phyloP scores from a whole-genome alignment of 176 grass and related monocot species.

The Eleusine coracana region DNA sequence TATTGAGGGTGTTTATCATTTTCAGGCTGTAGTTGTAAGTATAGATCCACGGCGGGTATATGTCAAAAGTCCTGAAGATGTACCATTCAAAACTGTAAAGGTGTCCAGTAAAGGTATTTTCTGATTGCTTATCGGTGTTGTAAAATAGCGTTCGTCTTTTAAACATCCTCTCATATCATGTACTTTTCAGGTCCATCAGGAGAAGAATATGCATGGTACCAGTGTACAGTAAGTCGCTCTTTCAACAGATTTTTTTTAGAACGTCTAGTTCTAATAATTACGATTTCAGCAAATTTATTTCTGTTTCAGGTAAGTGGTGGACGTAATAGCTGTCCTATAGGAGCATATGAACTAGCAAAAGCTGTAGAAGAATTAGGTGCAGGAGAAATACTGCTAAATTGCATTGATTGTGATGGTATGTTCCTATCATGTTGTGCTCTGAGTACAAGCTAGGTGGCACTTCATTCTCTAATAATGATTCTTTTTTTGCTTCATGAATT shows the following conservation, averaged over 20 bases:
- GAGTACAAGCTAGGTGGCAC: not conserved
- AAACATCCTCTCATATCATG: constrained; percentile 31
- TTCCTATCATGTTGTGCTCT: constrained; percentile 24
- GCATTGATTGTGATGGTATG: constrained; percentile 98
- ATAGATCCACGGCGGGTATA: constrained; percentile 92
- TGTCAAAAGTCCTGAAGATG: constrained; percentile 78
- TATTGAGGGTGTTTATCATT: constrained; percentile 34
- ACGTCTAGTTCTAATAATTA: not conserved
- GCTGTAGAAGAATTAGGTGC: constrained; percentile 91
- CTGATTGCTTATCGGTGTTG: constrained; percentile 21
- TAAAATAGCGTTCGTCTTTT: constrained; percentile 26
- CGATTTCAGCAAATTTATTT: constrained; percentile 4
- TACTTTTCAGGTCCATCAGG: constrained; percentile 70
- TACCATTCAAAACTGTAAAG: constrained; percentile 78
- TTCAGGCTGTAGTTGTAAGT: constrained; percentile 95
- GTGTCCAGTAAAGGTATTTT: constrained; percentile 72
- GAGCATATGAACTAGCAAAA: constrained; percentile 97
- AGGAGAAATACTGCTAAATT: constrained; percentile 94
- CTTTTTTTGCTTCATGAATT: not conserved
- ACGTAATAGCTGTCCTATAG: constrained; percentile 77
- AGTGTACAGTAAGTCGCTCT: constrained; percentile 77
- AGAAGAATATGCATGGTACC: constrained; percentile 99
- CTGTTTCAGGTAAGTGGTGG: constrained; percentile 77
- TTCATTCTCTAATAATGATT: not conserved
- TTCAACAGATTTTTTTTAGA: not conserved